Conservation (phyloP, 2,329 filamentous ascomycete species). For the Colletotrichum lini region DNA sequence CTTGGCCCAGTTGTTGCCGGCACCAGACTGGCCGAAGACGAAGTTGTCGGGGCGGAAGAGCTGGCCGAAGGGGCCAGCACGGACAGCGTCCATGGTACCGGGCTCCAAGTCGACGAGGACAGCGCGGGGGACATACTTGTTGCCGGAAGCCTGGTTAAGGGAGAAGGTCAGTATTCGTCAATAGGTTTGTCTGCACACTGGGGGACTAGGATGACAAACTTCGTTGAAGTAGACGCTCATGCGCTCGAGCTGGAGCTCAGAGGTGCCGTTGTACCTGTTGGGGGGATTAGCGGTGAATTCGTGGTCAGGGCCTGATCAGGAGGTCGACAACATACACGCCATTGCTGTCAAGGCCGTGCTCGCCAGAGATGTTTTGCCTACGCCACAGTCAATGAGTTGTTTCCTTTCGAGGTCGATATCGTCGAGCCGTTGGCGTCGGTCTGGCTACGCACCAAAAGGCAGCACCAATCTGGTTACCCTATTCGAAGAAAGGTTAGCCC, state of each 20-base stretch:
- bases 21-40: constrained; percentile 99
- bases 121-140: constrained; percentile 99
- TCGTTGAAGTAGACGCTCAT: constrained; percentile 99
- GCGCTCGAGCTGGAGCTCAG: constrained; percentile 98
- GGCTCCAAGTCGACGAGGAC: constrained; percentile 99
- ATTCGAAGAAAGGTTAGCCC: constrained; percentile 56
- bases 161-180: constrained; percentile 33
- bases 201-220: constrained; percentile 54
- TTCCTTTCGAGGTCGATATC: constrained; percentile 16
- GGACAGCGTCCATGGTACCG: constrained; percentile 99
- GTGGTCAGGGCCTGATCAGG: constrained; percentile 35
- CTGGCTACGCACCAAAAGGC: constrained; percentile 87
- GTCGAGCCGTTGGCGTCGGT: constrained; percentile 19
- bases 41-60: constrained; percentile 99
- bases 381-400: constrained; percentile 55
- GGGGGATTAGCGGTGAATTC: constrained; percentile 45
- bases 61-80: constrained; percentile 97
- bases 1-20: constrained; percentile 99
- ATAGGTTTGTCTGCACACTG: constrained; percentile 24
- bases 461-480: constrained; percentile 99
- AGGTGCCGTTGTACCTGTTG: constrained; percentile 93
- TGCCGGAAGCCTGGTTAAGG: constrained; percentile 81
- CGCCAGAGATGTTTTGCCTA: constrained; percentile 86
- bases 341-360: constrained; percentile 97
- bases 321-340: constrained; percentile 80